Evolutionary conservation across 176 grass and related monocot genomes (phyloP).

Genomic region (Hordeum marinum): DNA sequence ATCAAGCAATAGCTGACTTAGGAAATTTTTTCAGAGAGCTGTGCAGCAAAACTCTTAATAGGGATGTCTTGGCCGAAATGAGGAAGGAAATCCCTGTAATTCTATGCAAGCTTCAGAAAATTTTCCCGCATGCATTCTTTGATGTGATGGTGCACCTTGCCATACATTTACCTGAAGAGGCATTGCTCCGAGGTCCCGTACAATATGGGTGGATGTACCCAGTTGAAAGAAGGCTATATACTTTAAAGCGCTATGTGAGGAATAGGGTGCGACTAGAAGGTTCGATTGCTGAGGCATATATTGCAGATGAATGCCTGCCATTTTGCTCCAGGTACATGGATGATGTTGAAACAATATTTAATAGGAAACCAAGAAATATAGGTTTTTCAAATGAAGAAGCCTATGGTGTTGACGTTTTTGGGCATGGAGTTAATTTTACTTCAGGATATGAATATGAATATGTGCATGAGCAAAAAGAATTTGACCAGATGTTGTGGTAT

Average conservation of each 20-base stretch:
- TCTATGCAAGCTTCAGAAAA: conserved; percentile 24
- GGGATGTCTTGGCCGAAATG: background rate
- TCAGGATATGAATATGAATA: background rate
- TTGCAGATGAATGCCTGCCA: background rate
- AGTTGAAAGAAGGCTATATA: background rate
- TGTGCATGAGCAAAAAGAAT: background rate
- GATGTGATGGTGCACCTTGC: background rate
- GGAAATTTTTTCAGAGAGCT: background rate
- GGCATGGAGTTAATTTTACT: background rate
- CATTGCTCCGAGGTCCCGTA: background rate
- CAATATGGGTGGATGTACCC: background rate
- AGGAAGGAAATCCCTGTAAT: background rate
- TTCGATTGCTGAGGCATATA: background rate
- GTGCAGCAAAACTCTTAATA: background rate
- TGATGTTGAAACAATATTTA: background rate
- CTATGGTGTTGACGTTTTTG: background rate
- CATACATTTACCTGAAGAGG: background rate
- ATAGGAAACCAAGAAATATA: background rate
- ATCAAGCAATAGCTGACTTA: background rate
- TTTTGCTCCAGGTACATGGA: background rate
- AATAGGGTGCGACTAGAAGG: background rate
- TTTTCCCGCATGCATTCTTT: background rate
- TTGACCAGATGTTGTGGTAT: background rate
- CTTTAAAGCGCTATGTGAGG: background rate
- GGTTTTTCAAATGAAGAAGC: background rate